Conservation (phyloP, 768 basidiomycete species). For the Phylloporus sp. region DNA sequence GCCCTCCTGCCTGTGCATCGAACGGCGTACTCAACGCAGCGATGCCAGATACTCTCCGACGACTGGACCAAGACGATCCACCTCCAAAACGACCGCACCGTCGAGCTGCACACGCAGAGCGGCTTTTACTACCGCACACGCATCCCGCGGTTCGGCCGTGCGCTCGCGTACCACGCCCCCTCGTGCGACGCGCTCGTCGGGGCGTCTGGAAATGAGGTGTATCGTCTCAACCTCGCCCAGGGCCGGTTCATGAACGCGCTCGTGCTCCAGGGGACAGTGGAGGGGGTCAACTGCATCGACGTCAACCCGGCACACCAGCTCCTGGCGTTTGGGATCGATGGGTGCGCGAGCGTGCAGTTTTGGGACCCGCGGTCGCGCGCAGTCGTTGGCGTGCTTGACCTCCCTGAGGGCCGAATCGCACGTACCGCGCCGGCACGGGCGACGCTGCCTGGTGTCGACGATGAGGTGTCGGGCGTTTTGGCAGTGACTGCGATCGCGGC, state of each 20-base stretch:
- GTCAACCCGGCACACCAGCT: slow-evolving; percentile 92
- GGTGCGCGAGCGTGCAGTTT: slow-evolving; percentile 84
- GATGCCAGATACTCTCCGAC: slow-evolving; percentile 78
- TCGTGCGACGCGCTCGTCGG: slow-evolving; percentile 88
- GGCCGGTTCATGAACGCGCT: slow-evolving; percentile 89
- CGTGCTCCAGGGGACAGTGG: slow-evolving; percentile 48
- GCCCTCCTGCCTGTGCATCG: slow-evolving; percentile 33
- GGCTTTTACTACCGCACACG: slow-evolving; percentile 90
- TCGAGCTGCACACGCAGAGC: slow-evolving; percentile 92
- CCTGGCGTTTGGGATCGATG: slow-evolving; percentile 85
- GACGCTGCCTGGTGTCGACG: slow-evolving; percentile 33
- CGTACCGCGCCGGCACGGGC: slow-evolving; percentile 35
- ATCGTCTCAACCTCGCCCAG: slow-evolving; percentile 91
- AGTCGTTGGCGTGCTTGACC: slow-evolving; percentile 61
- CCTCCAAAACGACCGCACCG: slow-evolving; percentile 90
- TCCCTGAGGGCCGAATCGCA: slow-evolving; percentile 54
- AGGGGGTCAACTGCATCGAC: slow-evolving; percentile 89
- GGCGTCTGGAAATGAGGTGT: slow-evolving; percentile 86
- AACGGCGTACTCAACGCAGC: slow-evolving; percentile 1
- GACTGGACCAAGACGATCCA: slow-evolving; percentile 99
- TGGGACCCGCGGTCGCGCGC: slow-evolving; percentile 91
- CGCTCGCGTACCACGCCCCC: slow-evolving; percentile 89
- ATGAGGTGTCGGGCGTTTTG: slow-evolving; percentile 33
- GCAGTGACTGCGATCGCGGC: slow-evolving; percentile 83
- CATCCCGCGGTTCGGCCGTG: slow-evolving; percentile 91